phyloP scores from a whole-genome alignment of 176 grass and related monocot genomes.

The Bolboschoenus planiculmis region DNA sequence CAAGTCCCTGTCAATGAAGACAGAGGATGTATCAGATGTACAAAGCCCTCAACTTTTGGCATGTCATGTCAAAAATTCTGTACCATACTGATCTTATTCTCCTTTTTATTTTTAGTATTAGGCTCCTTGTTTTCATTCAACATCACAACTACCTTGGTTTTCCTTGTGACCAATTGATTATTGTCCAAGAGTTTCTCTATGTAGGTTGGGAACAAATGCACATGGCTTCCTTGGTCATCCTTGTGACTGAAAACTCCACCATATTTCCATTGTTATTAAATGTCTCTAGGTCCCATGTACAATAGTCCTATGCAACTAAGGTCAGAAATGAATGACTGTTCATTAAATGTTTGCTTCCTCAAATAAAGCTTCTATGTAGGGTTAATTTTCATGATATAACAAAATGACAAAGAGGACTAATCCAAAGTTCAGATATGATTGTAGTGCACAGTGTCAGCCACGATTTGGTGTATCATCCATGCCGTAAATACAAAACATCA shows the following conservation, averaged over 20 bases:
- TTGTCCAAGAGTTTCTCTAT: background rate
- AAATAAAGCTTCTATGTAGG: background rate
- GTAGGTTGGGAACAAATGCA: background rate
- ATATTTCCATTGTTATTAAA: background rate
- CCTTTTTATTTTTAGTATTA: background rate
- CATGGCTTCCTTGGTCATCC: background rate
- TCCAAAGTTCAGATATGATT: background rate
- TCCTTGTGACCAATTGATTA: background rate
- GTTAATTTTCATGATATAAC: background rate
- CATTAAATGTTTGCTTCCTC: background rate
- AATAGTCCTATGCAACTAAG: background rate
- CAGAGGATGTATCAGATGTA: slow-evolving; percentile 55
- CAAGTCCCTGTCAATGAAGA: slow-evolving; percentile 88
- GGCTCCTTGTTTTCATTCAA: background rate
- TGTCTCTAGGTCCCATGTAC: background rate
- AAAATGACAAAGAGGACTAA: background rate
- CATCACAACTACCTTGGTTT: background rate
- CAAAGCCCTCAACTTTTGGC: slow-evolving; percentile 27
- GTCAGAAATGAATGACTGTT: no score
- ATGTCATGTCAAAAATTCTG: background rate
- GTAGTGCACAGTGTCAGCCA: background rate
- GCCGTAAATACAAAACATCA: background rate
- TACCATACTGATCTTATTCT: background rate
- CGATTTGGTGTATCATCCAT: background rate
- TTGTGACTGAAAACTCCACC: background rate